Base-by-base conservation (phyloP, 148 eudicot genomes). In the Arctostaphylos glauca region DNA sequence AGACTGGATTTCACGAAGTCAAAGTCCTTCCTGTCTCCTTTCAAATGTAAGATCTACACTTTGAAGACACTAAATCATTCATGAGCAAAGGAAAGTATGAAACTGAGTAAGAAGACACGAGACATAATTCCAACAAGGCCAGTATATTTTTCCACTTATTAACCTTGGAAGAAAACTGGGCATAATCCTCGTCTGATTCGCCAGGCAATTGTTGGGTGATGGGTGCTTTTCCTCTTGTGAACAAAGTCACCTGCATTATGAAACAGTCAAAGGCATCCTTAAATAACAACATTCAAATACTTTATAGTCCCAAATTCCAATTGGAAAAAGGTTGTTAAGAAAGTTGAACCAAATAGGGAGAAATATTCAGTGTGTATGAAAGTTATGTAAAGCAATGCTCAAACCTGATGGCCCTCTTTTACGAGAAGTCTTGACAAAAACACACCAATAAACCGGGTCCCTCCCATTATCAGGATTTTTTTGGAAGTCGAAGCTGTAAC, bases 401-500 rank as follows among this genome's bases (percentile, higher is more conserved):
- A 15, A 87, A 94, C 98, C 97, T 94, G 93, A 83, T 96, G 99
- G 75, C 99, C 99, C 72, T 94, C 98, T 85, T 96, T 87, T 58
- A 96, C 92, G 56, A 96, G 98, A 83, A 94, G 95, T 82, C 99
- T 84, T 8, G 98, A 92, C 88, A 94, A 80, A 83, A 94, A 96
- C n/a, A 96, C 4, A 82, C 99, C 99, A 48, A 96, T 96, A 81
- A 96, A 96, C 73, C 99, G 89, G 19, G 98, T 96, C 49, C 99
- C 99, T 48, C 99, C 99, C 99, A 96, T 96, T 12, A 96, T 92
- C 64, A 96, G 94, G 67, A 96, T 90, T 77, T 96, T 96, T 92
- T 96, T 96, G 85, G 90, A 82, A 85, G 92, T 89, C 15, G 97
- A 90, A 79, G 99, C 98, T 49, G 89, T 84, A 49, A 94, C 93